Evolutionary conservation across 148 eudicot species (phyloP), one percentile per base, ranked within the genome.

Genomic region (Silene conica): DNA sequence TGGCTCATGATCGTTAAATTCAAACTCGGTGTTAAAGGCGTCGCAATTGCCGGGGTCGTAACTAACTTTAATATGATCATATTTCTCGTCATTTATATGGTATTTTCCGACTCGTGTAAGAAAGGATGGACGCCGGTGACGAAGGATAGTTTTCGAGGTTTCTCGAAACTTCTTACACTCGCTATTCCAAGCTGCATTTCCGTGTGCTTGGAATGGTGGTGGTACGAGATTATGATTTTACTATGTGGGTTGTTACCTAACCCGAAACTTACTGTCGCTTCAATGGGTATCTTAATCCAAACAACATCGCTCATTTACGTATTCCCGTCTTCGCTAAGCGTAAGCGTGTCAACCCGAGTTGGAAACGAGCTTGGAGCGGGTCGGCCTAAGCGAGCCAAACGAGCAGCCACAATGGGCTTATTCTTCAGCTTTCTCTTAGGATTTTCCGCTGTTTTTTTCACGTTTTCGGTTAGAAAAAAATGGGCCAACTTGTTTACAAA

Each of bases 171-270:
- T 0, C 25, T 87, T 2, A 61, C 73, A 20, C 71, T 87, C 0
- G 86, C 89, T 0, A 74, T 92, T 2, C 95, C 95, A 0, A 90
- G 95, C 68, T 92, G 97, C 81, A 77, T 90, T 75, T 89, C 92
- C 0, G 92, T 92, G 0, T 92, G 97, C 59, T 83, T 92, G 3
- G 97, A 92, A 64, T 92, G 97, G 95, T 89, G 97, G 97, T 92
- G 95, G 97, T 92, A 92, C 63, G 97, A 92, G 54, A 89, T 92
- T 71, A 92, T 92, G 87, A 92, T 87, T 54, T 65, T 92, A 43
- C 82, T 92, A 1, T 92, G 95, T 59, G 92, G 92, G 41, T 74
- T 84, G 23, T 74, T 92, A 0, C 4, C 61, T 3, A 83, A 85
- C 83, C 94, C 97, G 0, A 85, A 69, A 61, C 84, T 88, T 7